Evolutionary conservation across 176 grass and related monocot genomes (phyloP).

Genomic region (maize (Zea mays)): DNA sequence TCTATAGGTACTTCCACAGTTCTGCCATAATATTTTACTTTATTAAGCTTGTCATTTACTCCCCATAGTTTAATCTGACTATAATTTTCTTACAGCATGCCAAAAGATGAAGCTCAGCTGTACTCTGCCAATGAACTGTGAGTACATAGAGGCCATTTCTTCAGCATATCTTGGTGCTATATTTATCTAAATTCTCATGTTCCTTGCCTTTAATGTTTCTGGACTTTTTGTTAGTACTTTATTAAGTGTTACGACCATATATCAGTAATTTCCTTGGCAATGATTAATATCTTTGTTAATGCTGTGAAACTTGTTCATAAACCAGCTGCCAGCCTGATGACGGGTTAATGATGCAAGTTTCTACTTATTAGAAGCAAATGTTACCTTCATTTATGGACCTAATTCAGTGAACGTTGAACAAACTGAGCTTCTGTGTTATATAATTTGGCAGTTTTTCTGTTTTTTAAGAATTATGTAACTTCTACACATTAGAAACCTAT

Average conservation of each 20-base stretch:
- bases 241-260: background rate
- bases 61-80: slow-evolving; percentile 25
- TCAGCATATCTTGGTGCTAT: slow-evolving; percentile 23
- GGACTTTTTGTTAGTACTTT: slow-evolving; percentile 7
- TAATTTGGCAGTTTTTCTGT: background rate
- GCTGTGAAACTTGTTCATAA: slow-evolving; percentile 10
- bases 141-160: slow-evolving; percentile 35
- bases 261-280: slow-evolving; percentile 6
- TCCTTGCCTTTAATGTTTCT: slow-evolving; percentile 27
- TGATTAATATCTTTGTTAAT: slow-evolving; percentile 6
- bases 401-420: background rate
- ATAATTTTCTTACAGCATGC: slow-evolving; percentile 71
- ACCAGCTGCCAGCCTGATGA: background rate
- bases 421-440: background rate
- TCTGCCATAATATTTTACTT: slow-evolving; percentile 6
- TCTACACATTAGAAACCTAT: background rate
- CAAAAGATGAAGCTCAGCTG: slow-evolving; percentile 94
- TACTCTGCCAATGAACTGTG: slow-evolving; percentile 87
- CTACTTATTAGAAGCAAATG: background rate
- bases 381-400: background rate
- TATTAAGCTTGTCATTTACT: slow-evolving; percentile 12
- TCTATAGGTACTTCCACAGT: slow-evolving; percentile 73
- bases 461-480: background rate
- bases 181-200: background rate
- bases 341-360: slow-evolving; percentile 18